phyloP scores from a whole-genome alignment of 2,329 filamentous ascomycete species.

The Macroventuria anomochaeta region DNA sequence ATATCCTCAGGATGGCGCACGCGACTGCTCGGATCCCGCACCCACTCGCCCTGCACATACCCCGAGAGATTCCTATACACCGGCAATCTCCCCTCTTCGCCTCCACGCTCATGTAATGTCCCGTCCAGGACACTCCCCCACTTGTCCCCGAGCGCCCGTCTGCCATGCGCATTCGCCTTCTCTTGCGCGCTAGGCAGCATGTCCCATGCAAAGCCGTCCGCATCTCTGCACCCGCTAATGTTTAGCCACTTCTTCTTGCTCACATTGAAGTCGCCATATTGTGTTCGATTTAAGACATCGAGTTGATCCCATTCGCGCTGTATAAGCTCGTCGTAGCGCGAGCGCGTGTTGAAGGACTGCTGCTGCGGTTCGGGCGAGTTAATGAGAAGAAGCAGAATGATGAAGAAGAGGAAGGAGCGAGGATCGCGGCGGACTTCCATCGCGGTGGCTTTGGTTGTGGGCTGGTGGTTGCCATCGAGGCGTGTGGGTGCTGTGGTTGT shows the following conservation, averaged over 20 bases:
- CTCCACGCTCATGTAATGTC: constrained; percentile 32
- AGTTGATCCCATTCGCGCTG: constrained; percentile 60
- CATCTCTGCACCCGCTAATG: constrained; percentile 76
- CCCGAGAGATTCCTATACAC: constrained; percentile 83
- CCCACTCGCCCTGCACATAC: constrained; percentile 77
- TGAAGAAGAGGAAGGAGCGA: constrained; percentile 46
- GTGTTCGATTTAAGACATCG: constrained; percentile 47
- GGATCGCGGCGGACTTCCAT: constrained; percentile 49
- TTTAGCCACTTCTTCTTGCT: constrained; percentile 56
- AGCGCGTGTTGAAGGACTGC: constrained; percentile 39
- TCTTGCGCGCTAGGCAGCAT: constrained; percentile 71
- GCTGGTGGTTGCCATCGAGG: constrained; percentile 11
- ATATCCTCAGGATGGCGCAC: constrained; percentile 55
- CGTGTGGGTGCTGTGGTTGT: neutral
- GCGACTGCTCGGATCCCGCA: constrained; percentile 60
- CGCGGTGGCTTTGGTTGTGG: constrained; percentile 29
- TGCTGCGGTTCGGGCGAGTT: constrained; percentile 48
- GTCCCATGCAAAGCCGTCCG: constrained; percentile 80
- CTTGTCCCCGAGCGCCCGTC: constrained; percentile 52
- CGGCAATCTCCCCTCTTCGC: constrained; percentile 54
- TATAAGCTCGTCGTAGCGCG: constrained; percentile 55
- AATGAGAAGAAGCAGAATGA: constrained; percentile 47
- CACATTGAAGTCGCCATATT: constrained; percentile 58
- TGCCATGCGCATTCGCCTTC: constrained; percentile 54
- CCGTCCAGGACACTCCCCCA: constrained; percentile 50